Evolutionary conservation across 2,329 filamentous ascomycete genomes (phyloP), one percentile per base, ranked within the genome.

Genomic region (Exophiala alcalophila): DNA sequence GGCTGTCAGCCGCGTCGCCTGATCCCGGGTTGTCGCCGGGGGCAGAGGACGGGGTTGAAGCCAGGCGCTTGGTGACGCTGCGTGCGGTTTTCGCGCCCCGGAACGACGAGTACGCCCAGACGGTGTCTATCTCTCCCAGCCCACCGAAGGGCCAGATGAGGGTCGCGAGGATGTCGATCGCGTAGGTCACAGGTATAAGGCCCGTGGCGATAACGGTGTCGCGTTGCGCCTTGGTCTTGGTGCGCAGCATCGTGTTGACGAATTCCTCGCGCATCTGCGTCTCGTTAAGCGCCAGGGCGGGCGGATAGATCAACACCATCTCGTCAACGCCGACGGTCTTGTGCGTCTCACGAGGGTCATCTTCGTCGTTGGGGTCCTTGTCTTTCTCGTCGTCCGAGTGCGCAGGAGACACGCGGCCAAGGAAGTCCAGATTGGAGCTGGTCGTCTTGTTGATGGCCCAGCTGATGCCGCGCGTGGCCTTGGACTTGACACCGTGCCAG

Each of bases 401-500:
- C 30, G 61, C 50, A 1, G 44, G 44, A 5, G 44, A 46, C 4
- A 68, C 60, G 5, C 68, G 62, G 44, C 68, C 66, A 9, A 71
- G 53, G 43, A 71, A 71, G 25, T 71, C 68, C 6, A 71, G 56
- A 40, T 65, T 69, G 3, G 65, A 61, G 5, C 53, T 59, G 16
- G 64, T 67, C n/a, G 67, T 67, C 47, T 61, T 59, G 28, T 55
- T 50, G 41, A 71, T 67, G 9, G 65, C 67, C 55, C 60, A 66
- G 21, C 61, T 59, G 18, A 69, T 66, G 10, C 65, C 62, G 25
- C 58, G 61, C 1, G 66, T 69, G 4, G 63, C 64, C 39, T 60
- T 62, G 36, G 65, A 62, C 38, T 70, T 69, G 41, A 69, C 55
- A 9, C 67, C 67, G 40, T 67, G 64, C 66, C 65, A 71, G 25